Conservation (phyloP, 2,329 filamentous ascomycete genomes). For the Exophiala spinifera region DNA sequence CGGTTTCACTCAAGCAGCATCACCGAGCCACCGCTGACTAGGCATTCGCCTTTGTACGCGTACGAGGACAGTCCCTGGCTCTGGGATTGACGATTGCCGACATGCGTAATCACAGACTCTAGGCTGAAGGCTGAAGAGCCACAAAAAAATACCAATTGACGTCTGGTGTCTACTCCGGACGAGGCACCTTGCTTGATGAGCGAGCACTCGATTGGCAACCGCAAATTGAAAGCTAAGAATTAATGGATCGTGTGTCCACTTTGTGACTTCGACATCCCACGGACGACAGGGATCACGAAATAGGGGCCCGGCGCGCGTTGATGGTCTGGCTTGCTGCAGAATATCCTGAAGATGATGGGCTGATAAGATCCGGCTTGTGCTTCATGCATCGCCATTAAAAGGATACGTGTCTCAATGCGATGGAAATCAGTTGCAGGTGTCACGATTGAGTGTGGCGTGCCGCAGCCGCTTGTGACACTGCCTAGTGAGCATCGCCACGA, state of each 20-base stretch:
- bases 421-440: neutral
- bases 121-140: neutral
- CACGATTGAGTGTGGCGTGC: neutral
- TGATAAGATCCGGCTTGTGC: too few species aligned
- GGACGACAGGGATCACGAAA: neutral
- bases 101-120: too few species aligned
- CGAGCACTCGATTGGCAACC: conserved; percentile 7
- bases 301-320: neutral
- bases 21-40: too few species aligned
- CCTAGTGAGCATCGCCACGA: neutral
- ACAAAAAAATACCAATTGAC: neutral
- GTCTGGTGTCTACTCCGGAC: conserved; percentile 5
- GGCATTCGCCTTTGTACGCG: too few species aligned
- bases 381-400: too few species aligned
- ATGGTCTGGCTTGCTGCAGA: neutral
- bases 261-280: neutral
- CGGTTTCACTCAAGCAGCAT: too few species aligned
- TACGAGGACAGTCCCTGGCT: too few species aligned
- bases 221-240: neutral
- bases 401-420: neutral
- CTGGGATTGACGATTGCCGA: too few species aligned
- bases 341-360: neutral
- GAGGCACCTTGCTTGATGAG: conserved; percentile 1
- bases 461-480: neutral
- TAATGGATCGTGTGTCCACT: neutral